Evolutionary conservation across 306 rosid genomes (phyloP), one percentile per base, ranked within the genome.

Genomic region (Ormosia emarginata): DNA sequence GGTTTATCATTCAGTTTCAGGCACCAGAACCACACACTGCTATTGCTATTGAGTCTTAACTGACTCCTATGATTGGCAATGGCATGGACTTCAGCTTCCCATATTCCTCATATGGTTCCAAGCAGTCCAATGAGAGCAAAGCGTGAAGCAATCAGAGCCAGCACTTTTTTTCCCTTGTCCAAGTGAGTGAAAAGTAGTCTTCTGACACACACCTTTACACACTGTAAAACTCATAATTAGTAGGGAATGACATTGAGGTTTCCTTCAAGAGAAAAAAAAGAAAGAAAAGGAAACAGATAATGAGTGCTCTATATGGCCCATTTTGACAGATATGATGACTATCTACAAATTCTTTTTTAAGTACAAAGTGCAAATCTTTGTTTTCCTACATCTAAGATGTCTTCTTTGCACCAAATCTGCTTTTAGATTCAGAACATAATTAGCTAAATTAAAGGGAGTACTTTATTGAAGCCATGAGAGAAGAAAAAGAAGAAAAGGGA

Each of bases 401-500:
- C 50, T 36, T 39, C 6, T 77, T 44, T 79, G 43, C 57, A 61
- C 67, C 46, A 74, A 74, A 59, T 66, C 53, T 46, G 44, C 43
- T n/a, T 79, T 72, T 37, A 56, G 71, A 66, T 65, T 69, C 15
- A 15, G 3, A 49, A 37, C 78, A 74, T 68, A 39, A 72, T 79
- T 49, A 67, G 67, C 7, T 46, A 56, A 66, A 84, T 73, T 41
- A 80, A 75, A 85, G 85, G 5, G 77, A 66, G 34, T 43, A 50
- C 81, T 66, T 82, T 67, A 81, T 78, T 78, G 81, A 77, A 85
- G 73, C 44, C 67, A 79, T 13, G 81, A 57, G 3, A 67, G 44
- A 58, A 15, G 61, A 55, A 46, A 70, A 46, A 29, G 61, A 78
- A 18, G 34, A 33, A 77, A 84, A 79, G 72, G 83, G 57, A 47